These are phyloP conservation scores for Podospora fimiseda DNA, from an alignment of 495 filamentous ascomycete genomes.

Conservation along the genomic window DNA sequence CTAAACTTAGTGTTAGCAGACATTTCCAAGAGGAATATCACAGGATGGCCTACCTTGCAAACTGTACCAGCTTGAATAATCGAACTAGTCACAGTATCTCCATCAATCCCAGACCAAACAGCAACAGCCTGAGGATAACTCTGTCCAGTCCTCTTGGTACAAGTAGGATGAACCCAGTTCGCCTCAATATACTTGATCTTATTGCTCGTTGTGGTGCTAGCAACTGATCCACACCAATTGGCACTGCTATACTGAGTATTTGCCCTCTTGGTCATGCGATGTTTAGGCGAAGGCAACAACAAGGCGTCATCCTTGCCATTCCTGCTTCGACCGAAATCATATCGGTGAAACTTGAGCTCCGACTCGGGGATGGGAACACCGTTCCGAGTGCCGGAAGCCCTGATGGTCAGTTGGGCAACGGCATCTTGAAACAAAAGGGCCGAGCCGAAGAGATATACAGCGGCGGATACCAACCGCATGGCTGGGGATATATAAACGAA, in stretches of 20 bases:
- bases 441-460: constrained; percentile 13
- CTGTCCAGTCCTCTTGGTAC: constrained; percentile 14
- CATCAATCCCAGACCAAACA: constrained; percentile 28
- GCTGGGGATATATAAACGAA: neutral
- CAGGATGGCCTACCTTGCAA: constrained; percentile 19
- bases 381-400: constrained; percentile 17
- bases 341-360: constrained; percentile 22
- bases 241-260: constrained; percentile 13
- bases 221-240: constrained; percentile 31
- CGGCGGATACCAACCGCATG: constrained; percentile 11
- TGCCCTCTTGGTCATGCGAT: constrained; percentile 9
- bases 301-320: neutral
- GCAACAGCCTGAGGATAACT: constrained; percentile 25
- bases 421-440: constrained; percentile 13
- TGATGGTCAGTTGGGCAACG: constrained; percentile 19
- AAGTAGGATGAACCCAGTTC: constrained; percentile 21
- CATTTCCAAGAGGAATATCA: neutral
- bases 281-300: neutral
- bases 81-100: constrained; percentile 14
- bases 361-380: constrained; percentile 20
- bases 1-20: neutral
- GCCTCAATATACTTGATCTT: constrained; percentile 23
- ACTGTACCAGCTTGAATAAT: constrained; percentile 27
- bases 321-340: constrained; percentile 10
- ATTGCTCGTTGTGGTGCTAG: constrained; percentile 13